These are phyloP conservation scores for Aspergillus hancockii DNA, from an alignment of 495 filamentous ascomycete species.

Conservation along the genomic window DNA sequence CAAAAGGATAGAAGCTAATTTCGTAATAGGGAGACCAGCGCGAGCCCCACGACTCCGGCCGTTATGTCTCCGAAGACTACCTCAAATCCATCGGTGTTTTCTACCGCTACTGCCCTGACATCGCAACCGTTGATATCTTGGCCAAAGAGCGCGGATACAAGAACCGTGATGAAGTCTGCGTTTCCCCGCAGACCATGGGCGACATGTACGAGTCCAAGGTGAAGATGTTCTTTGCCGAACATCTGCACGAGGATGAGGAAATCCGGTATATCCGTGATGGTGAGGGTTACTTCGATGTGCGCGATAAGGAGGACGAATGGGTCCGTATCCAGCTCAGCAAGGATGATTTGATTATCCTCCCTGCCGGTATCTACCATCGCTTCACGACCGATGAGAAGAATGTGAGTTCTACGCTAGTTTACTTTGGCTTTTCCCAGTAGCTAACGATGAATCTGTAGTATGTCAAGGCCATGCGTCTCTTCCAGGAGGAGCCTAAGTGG, in stretches of 20 bases:
- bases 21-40: slow-evolving; percentile 82
- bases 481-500: slow-evolving; percentile 99
- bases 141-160: slow-evolving; percentile 79
- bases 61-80: slow-evolving; percentile 56
- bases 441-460: slow-evolving; percentile 58
- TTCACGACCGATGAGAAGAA: slow-evolving; percentile 93
- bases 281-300: slow-evolving; percentile 89
- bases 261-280: slow-evolving; percentile 96
- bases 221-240: slow-evolving; percentile 89
- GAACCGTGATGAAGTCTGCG: slow-evolving; percentile 89
- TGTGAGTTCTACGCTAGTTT: slow-evolving; percentile 54
- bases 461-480: slow-evolving; percentile 92
- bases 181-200: slow-evolving; percentile 88
- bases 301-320: slow-evolving; percentile 74
- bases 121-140: slow-evolving; percentile 68
- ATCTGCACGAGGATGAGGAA: slow-evolving; percentile 98
- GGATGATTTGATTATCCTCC: slow-evolving; percentile 78
- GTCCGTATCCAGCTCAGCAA: slow-evolving; percentile 78
- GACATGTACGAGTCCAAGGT: slow-evolving; percentile 81
- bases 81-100: slow-evolving; percentile 76
- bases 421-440: neutral
- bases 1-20: slow-evolving; percentile 14
- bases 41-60: slow-evolving; percentile 81
- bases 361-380: slow-evolving; percentile 95
- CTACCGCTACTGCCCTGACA: slow-evolving; percentile 66